Evolutionary conservation across 2,329 filamentous ascomycete genomes (phyloP), one percentile per base, ranked within the genome.

Genomic region (Fusarium cicatricum): DNA sequence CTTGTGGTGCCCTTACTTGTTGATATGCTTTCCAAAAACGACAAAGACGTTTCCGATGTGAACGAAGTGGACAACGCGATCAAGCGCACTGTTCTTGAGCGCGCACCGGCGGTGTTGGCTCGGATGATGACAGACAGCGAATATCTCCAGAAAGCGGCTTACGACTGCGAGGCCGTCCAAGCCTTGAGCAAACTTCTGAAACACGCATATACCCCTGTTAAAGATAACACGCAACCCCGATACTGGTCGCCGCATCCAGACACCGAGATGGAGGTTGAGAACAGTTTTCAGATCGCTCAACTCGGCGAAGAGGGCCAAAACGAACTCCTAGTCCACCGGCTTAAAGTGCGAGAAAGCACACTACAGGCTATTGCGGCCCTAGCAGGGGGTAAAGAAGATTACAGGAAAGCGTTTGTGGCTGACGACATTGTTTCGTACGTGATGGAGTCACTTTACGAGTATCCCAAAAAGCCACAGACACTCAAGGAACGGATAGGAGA

Each of bases 321-420:
- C 21, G 81, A 85, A 2, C 72, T 75, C 66, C 83, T 81, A 69
- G 85, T 74, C 62, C 91, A 96, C 72, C 86, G 88, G 19, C 87
- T 93, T 73, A 88, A 83, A 64, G 84, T 92, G 62, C 86, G 95
- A 48, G 90, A 94, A 73, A 88, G 85, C 43, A 85, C 88, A 2
- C 77, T 98, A 15, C 88, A 88, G 68, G 92, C 92, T 2, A 78
- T 98, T 51, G 90, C 90, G n/a, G 89, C 92, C 3, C 79, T 98
- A 44, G 86, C 90, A 2, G 86, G 90, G 3, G 89, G 89, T 65
- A 92, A 92, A 67, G 92, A 98, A 65, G 86, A 90, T 19, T 91
- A 94, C 69, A 84, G 93, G 37, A 96, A 96, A 70, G 82, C 84
- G 0, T 84, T 98, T 40, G 90, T 95, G 46, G 89, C 93, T 19